Base-by-base conservation (phyloP, 1,284 basidiomycete genomes). In the Tilletia caries region DNA sequence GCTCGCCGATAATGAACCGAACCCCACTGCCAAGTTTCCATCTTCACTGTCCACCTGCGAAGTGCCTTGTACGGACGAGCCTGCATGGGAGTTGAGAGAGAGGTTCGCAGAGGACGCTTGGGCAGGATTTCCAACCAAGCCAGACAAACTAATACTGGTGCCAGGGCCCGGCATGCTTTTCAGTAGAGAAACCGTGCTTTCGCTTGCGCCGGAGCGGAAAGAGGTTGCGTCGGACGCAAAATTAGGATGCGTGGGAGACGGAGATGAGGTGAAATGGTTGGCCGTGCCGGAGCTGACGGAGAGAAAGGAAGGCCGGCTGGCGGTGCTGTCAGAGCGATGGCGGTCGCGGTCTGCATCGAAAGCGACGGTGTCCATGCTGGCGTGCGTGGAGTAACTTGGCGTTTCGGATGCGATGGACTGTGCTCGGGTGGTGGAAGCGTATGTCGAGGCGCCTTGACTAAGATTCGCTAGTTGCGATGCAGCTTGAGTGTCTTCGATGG, bases 31-130 rank as follows among this genome's bases (percentile, higher is more conserved):
- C 6, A 8, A n/a, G 8, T 6, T 25, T 18, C 48, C 48, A n/a
- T 62, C 58, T 20, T 62, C 58, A 29, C 58, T 62, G 20, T 62
- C 58, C 27, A 33, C 18, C 6, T 33, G 27, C 18, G 58, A 62
- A 13, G 32, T 33, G 32, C 29, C 18, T 29, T 12, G 27, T 3
- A 33, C 32, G 6, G 58, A 62, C 18, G 58, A 62, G 15, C 29
- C 32, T 12, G 58, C 58, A 18, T 62, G 32, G 10, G 58, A 62
- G 33, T 62, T 13, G 33, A 62, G 32, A 18, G 58, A 34, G 32
- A 62, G 58, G 33, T 62, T 62, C 15, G 58, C 32, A 13, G 58
- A 34, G 20, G 58, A 62, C 10, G 58, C 32, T 18, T 62, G 58
- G 20, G 58, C 58, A n/a, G 58, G 13, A 23, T 62, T 13, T 18